Conservation (phyloP, 495 filamentous ascomycete genomes). For the Massariosphaeria phaeospora region DNA sequence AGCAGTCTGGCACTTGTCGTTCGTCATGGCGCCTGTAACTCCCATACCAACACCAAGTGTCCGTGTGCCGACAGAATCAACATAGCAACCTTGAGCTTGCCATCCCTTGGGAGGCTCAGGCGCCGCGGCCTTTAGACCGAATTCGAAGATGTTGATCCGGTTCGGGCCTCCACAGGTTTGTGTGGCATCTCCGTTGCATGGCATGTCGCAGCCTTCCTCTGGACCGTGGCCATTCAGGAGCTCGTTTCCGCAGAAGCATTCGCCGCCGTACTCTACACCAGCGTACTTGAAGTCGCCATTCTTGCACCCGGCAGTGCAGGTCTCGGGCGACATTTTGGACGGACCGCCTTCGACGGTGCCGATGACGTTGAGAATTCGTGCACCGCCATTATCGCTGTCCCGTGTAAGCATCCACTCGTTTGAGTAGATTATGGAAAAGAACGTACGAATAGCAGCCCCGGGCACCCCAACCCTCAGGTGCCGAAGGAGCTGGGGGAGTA, state of each 20-base stretch:
- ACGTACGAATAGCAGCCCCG: slow-evolving; percentile 4
- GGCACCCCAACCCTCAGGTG: background rate
- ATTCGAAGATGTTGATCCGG: slow-evolving; percentile 15
- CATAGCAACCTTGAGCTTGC: slow-evolving; percentile 9
- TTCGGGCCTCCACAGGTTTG: slow-evolving; percentile 15
- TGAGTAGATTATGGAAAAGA: background rate
- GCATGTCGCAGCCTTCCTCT: slow-evolving; percentile 14
- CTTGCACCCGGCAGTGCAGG: slow-evolving; percentile 6
- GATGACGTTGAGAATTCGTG: slow-evolving; percentile 4
- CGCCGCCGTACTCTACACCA: slow-evolving; percentile 12
- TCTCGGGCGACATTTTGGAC: background rate
- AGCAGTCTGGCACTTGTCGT: slow-evolving; percentile 18
- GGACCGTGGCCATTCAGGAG: background rate
- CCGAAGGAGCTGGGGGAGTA: background rate
- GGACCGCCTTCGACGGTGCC: slow-evolving; percentile 7
- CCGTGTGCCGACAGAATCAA: background rate
- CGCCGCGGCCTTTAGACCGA: background rate
- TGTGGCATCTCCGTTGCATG: slow-evolving; percentile 7
- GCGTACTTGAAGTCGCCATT: slow-evolving; percentile 8
- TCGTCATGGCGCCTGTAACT: slow-evolving; percentile 7
- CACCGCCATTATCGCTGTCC: background rate
- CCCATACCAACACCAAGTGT: background rate
- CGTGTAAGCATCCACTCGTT: background rate
- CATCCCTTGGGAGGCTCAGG: background rate
- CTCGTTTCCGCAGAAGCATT: slow-evolving; percentile 22